Percentiles rank a stretch among this genome's conserved stretches.
These are phyloP conservation scores for Aphanomyces stellatus DNA, from an alignment of 352 stramenopile genomes.

Conservation along the genomic window DNA sequence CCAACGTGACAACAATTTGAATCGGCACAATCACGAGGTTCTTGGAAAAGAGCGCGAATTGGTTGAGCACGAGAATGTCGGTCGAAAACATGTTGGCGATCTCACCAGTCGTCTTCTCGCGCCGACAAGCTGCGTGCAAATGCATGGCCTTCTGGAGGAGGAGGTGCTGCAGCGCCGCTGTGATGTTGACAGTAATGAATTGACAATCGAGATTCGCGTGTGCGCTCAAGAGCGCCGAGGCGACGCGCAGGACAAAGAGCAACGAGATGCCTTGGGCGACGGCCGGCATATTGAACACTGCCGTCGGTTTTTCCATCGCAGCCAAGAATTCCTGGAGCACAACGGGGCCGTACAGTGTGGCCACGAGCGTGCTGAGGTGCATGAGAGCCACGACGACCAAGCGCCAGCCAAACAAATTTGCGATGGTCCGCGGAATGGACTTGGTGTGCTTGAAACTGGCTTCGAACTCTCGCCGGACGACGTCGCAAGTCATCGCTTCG, in stretches of 20 bases:
- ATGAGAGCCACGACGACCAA: conserved; percentile 22
- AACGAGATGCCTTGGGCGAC: conserved; percentile 22
- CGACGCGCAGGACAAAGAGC: conserved; percentile 24
- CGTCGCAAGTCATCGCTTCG: background rate
- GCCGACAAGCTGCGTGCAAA: background rate
- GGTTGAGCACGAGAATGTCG: conserved; percentile 27
- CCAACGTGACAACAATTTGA: conserved; percentile 28
- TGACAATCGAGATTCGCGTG: conserved; percentile 58
- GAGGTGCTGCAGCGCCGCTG: conserved; percentile 56
- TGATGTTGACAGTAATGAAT: conserved; percentile 48
- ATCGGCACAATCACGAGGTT: conserved; percentile 34
- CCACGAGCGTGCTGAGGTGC: conserved; percentile 12
- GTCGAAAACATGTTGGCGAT: conserved; percentile 34
- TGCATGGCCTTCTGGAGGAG: conserved; percentile 53
- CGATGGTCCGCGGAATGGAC: conserved; percentile 24
- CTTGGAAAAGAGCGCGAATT: conserved; percentile 33
- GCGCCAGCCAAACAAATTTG: conserved; percentile 19
- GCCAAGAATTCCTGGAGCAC: conserved; percentile 35
- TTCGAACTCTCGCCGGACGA: background rate
- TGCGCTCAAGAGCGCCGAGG: conserved; percentile 49
- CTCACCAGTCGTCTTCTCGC: conserved; percentile 18
- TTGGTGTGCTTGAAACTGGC: background rate
- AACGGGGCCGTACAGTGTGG: conserved; percentile 26
- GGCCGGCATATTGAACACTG: conserved; percentile 21
- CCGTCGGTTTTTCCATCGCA: conserved; percentile 21